A percentile compares a stretch with the other conserved stretches of the same genome.
phyloP scores from a whole-genome alignment of 805 yeast genomes.

The Myxozyma monticola region DNA sequence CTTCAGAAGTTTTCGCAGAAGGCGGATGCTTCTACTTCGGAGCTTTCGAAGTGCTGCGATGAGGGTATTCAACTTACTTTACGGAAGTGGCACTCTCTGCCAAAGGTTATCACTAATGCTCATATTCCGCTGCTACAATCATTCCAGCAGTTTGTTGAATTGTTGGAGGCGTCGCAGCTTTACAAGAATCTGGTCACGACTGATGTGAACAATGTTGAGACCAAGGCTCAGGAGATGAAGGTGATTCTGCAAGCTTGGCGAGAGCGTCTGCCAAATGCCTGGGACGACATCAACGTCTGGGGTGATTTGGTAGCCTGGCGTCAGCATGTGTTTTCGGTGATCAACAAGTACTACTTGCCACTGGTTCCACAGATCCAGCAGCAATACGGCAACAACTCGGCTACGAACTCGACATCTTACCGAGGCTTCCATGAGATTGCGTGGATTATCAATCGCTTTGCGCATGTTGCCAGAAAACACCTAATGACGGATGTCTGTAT shows the following conservation, averaged over 20 bases:
- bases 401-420: conserved; percentile 89
- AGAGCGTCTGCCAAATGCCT: conserved; percentile 89
- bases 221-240: conserved; percentile 90
- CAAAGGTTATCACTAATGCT: conserved; percentile 69
- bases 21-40: conserved; percentile 72
- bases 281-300: conserved; percentile 99
- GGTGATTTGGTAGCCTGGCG: conserved; percentile 98
- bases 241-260: conserved; percentile 97
- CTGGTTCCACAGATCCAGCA: conserved; percentile 83
- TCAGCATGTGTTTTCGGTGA: conserved; percentile 95
- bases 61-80: conserved; percentile 94
- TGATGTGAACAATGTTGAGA: conserved; percentile 87
- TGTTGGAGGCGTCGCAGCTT: conserved; percentile 95
- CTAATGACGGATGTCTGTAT: conserved; percentile 96
- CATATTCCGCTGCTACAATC: conserved; percentile 89
- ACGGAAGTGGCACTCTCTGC: conserved; percentile 90
- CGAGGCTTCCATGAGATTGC: conserved; percentile 98
- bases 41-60: conserved; percentile 82
- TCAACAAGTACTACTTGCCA: conserved; percentile 91
- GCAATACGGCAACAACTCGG: conserved; percentile 44
- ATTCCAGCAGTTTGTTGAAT: conserved; percentile 96
- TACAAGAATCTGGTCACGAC: conserved; percentile 85
- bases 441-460: conserved; percentile 97
- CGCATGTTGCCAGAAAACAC: conserved; percentile 97
- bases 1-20: conserved; percentile 93